Evolutionary conservation across 2,329 filamentous ascomycete species (phyloP).

Genomic region (Penicillium verrucosum): DNA sequence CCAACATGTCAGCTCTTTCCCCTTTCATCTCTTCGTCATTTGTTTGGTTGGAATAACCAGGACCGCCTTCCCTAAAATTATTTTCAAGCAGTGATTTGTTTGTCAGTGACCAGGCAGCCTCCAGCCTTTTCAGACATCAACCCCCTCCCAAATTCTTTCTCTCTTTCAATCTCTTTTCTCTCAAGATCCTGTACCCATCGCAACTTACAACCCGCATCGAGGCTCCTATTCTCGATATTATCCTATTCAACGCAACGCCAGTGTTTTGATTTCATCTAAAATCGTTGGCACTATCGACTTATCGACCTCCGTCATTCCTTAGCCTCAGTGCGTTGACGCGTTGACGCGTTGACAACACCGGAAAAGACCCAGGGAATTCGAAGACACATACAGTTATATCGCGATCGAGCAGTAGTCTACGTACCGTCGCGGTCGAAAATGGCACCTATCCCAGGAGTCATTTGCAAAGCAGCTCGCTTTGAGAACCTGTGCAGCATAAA

Average conservation of each 20-base stretch:
- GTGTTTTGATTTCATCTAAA: not conserved
- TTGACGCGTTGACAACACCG: not conserved
- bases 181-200: not conserved
- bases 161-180: not conserved
- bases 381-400: not conserved
- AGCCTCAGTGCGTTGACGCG: not conserved
- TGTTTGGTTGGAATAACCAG: not conserved
- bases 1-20: not conserved
- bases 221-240: not conserved
- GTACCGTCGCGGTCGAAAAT: not conserved
- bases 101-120: not conserved
- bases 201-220: not conserved
- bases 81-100: not conserved
- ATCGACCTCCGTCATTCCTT: not conserved
- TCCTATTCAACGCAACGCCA: not conserved
- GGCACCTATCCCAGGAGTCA: not conserved
- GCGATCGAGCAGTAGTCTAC: not conserved
- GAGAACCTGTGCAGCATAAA: not conserved
- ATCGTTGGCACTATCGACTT: not conserved
- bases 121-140: not conserved
- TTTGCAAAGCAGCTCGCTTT: not conserved
- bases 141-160: not conserved
- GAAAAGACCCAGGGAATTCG: not conserved
- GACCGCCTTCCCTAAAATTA: not conserved
- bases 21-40: not conserved